Base-by-base conservation (phyloP, 805 yeast species). In the Kazachstania martiniae region DNA sequence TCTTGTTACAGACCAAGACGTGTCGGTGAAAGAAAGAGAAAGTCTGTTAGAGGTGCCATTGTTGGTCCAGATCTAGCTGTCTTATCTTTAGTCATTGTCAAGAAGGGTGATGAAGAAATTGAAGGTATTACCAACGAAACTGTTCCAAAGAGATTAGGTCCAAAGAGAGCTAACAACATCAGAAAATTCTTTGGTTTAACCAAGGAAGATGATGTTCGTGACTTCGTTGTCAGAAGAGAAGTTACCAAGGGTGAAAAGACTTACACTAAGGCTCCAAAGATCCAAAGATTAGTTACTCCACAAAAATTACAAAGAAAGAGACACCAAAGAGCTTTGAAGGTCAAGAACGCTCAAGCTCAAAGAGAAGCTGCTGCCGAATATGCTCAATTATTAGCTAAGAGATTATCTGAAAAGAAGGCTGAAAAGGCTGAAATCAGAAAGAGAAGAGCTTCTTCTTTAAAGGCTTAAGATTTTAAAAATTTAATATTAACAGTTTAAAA, bases 331-430 rank as follows among this genome's bases (percentile, higher is more conserved):
- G 78, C 95, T 59, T 72, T 78, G 71, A 91, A 91, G 81, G 72
- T 83, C 66, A 83, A 77, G 74, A 83, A 84, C 70, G 96, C 97
- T 66, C 94, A 85, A 77, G 86, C 84, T 62, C 95, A 86, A 73
- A 86, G 94, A 85, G 97, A 91, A 69, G 95, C 94, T 72, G 98
- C 99, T 70, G 94, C 97, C 64, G 98, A 91, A 72, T 91, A 91
- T 79, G 94, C 96, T 64, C 94, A 87, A 73, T 76, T 91, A 65
- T 77, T 91, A 67, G 97, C 99, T 65, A 73, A 85, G 75, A 89
- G 97, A 72, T 81, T 89, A 68, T 82, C 85, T 70, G 96, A 89
- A 73, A 85, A 87, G 74, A 89, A 89, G 77, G 89, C 93, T 65
- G 94, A 85, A 72, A 84, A 76, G 75, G 95, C 95, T 71, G 96